Evolutionary conservation across 1,284 basidiomycete genomes (phyloP).

Genomic region (Golubevia pallescens): DNA sequence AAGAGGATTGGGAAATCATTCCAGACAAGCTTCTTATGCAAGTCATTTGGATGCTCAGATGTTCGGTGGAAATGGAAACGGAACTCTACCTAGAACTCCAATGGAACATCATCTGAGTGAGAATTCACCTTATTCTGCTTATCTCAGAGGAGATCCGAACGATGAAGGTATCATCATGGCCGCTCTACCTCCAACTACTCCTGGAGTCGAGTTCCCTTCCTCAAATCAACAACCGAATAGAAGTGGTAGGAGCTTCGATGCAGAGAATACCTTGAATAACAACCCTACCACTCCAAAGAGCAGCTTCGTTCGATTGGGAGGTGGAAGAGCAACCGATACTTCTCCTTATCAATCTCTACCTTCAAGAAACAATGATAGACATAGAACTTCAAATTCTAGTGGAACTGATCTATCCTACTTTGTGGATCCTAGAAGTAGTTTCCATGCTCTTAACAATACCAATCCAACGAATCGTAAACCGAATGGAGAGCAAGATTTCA

Average conservation of each 20-base stretch:
- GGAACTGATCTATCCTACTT: not conserved
- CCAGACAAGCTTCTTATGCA: slow-evolving; percentile 36
- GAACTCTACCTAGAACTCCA: too few species aligned
- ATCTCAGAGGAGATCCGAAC: slow-evolving; percentile 30
- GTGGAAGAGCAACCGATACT: slow-evolving; percentile 36
- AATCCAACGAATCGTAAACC: not conserved
- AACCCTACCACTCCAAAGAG: slow-evolving; percentile 20
- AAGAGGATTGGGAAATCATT: slow-evolving; percentile 29
- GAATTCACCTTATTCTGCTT: slow-evolving; percentile 31
- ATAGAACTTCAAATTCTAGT: not conserved
- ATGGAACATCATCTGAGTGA: not conserved
- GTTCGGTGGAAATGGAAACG: slow-evolving; percentile 4
- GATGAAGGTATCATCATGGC: slow-evolving; percentile 55
- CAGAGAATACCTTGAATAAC: slow-evolving; percentile 22
- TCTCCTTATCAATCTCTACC: slow-evolving; percentile 22
- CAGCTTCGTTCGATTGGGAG: slow-evolving; percentile 45
- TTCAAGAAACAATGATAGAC: not conserved
- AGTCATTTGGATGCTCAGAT: slow-evolving; percentile 40
- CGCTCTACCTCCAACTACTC: slow-evolving; percentile 25
- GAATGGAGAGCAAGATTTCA: slow-evolving; percentile 4
- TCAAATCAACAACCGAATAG: not conserved
- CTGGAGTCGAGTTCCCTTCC: not conserved
- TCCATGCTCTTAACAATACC: not conserved
- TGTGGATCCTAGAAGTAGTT: slow-evolving; percentile 1
- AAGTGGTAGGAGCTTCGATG: slow-evolving; percentile 5